Base-by-base conservation (phyloP, 2,329 filamentous ascomycete genomes). In the Alternaria sp. region DNA sequence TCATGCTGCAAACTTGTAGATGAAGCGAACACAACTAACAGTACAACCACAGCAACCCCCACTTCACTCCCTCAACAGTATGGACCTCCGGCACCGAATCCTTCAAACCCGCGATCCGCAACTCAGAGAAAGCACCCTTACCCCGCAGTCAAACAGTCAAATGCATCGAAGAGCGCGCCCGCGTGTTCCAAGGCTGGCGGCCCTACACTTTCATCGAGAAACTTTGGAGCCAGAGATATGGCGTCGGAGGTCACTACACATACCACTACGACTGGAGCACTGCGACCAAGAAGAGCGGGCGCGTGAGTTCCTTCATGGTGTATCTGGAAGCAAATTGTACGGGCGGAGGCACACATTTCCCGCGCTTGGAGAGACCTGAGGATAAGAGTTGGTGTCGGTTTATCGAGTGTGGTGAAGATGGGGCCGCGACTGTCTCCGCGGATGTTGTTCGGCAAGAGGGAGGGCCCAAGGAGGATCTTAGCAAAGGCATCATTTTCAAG, bases 261-360 rank as follows among this genome's bases (percentile, higher is more conserved):
- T 83, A 87, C 63, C 87, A 89, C 67, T 89, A 85, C 72, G 88
- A 90, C 75, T 89, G 75, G 75, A 69, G 65, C 21, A 54, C 75
- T 75, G 54, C 81, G 75, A 61, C 72, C 57, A 5, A 82, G 82
- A 43, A 67, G 59, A 55, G 74, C 61, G 62, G 80, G 36, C 79
- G 88, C 0, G 76, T 86, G 6, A 87, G 83, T 59, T 87, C 83
- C 3, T 89, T 89, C 69, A 89, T 89, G 86, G 87, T 89, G 1
- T 90, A 89, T 70, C 73, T 89, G 9, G 75, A 73, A 9, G 73
- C 73, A 5, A 79, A 85, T 50, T 87, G 86, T 65, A 80, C 80
- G 15, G 88, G 88, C 2, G 88, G 88, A 2, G 88, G 87, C 4
- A 90, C 88, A 21, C 84, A 88, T 68, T 90, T 90, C 59, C 87